Base-by-base conservation (phyloP, 2,329 filamentous ascomycete species). In the Mollisia scopiformis region DNA sequence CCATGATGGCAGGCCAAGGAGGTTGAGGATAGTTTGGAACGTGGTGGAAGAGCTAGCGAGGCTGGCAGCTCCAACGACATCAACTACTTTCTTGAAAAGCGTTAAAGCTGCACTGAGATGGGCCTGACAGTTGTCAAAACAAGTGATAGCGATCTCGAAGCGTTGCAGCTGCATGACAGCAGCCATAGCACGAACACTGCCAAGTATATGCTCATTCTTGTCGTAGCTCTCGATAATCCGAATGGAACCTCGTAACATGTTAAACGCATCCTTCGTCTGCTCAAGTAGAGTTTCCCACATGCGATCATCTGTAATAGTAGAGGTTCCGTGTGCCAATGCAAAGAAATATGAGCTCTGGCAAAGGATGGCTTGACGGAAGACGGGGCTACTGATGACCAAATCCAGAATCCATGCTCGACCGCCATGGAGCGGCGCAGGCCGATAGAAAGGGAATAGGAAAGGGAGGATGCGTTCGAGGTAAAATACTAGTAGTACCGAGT, bases 401-500 rank as follows among this genome's bases (percentile, higher is more conserved):
- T 84, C 82, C 39, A 88, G 73, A 37, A 88, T 77, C 86, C 86
- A 89, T 25, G 82, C 80, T 50, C 83, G 79, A 14, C 85, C 86
- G n/a, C 84, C 82, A 58, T 83, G 76, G 2, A 84, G 75, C 6
- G 86, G 69, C 1, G 77, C 76, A 0, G 86, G 86, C 1, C 78
- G 78, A 72, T 88, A 88, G 69, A 87, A 86, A 4, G 86, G 86
- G 67, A 86, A 88, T 1, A 88, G 74, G 64, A 87, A 84, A 1
- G 86, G 85, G 63, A 88, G 82, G 21, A 88, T 78, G 64, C 84
- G 81, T 70, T 89, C 86, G 49, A 88, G 76, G 68, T 87, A 88
- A 58, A 84, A 79, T 80, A 85, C 84, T 58, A 83, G 73, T 46
- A 82, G 69, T 49, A 13, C 62, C 63, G 50, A 72, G 65, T 47